These are phyloP conservation scores for Schizophyllum amplum DNA, from an alignment of 1,284 basidiomycete species.

Conservation along the genomic window DNA sequence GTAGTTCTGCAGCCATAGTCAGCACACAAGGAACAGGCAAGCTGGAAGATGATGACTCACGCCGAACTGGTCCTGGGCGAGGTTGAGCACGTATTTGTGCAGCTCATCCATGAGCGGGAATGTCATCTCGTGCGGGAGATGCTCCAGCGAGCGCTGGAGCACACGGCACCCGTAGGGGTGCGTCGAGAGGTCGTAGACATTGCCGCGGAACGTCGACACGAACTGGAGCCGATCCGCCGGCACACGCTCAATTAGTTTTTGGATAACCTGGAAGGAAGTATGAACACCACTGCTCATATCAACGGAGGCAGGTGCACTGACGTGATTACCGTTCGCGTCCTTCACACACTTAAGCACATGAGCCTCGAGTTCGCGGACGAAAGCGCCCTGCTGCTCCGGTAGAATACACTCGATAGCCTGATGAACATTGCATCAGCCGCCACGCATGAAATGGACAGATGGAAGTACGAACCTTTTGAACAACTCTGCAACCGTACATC, in stretches of 20 bases:
- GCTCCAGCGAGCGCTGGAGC: slow-evolving; percentile 88
- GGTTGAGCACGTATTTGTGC: slow-evolving; percentile 57
- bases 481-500: slow-evolving; percentile 95
- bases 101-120: slow-evolving; percentile 81
- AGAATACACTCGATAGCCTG: slow-evolving; percentile 82
- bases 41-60: slow-evolving; percentile 39
- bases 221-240: slow-evolving; percentile 72
- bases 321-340: slow-evolving; percentile 94
- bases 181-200: slow-evolving; percentile 79
- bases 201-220: slow-evolving; percentile 71
- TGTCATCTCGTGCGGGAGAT: slow-evolving; percentile 64
- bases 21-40: slow-evolving; percentile 1
- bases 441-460: slow-evolving; percentile 1
- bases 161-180: slow-evolving; percentile 96
- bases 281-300: slow-evolving; percentile 6
- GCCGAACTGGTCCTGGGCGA: slow-evolving; percentile 88
- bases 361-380: slow-evolving; percentile 77
- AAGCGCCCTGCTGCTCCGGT: slow-evolving; percentile 67
- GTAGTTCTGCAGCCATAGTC: slow-evolving; percentile 64
- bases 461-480: slow-evolving; percentile 59
- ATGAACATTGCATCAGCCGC: slow-evolving; percentile 3
- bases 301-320: slow-evolving; percentile 27
- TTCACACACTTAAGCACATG: slow-evolving; percentile 85
- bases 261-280: slow-evolving; percentile 47
- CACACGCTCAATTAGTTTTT: slow-evolving; percentile 82